These are phyloP conservation scores for Zizania latifolia DNA, from an alignment of 176 grass and related monocot genomes.

Conservation along the genomic window DNA sequence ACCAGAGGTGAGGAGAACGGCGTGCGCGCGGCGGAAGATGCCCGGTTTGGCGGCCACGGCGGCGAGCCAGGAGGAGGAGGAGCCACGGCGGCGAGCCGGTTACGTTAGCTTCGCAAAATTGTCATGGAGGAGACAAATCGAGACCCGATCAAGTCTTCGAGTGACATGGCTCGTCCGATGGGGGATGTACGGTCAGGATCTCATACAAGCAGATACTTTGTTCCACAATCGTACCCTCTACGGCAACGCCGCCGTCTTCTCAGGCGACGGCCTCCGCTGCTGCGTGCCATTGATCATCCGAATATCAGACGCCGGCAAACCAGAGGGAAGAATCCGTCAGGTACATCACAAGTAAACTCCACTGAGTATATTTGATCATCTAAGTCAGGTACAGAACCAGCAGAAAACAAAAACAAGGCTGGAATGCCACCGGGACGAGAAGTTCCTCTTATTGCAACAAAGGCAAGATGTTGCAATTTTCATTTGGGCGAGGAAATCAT, in stretches of 20 bases:
- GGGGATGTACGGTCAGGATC: neutral
- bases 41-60: neutral
- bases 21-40: conserved; percentile 21
- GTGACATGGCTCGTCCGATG: neutral
- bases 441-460: neutral
- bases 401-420: conserved; percentile 17
- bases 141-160: neutral
- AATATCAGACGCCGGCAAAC: too few relatives aligned
- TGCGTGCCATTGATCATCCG: too few relatives aligned
- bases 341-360: too few relatives aligned
- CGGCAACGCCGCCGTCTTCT: too few relatives aligned
- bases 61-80: neutral
- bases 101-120: too few relatives aligned
- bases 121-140: neutral
- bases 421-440: neutral
- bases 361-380: neutral
- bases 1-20: conserved; percentile 36
- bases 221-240: neutral
- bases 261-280: too few relatives aligned
- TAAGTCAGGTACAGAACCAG: neutral
- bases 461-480: neutral
- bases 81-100: conserved; percentile 16
- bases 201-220: neutral
- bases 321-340: too few relatives aligned
- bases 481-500: neutral